These are phyloP conservation scores for Fagus sylvatica DNA, from an alignment of 306 rosid genomes.

Conservation along the genomic window DNA sequence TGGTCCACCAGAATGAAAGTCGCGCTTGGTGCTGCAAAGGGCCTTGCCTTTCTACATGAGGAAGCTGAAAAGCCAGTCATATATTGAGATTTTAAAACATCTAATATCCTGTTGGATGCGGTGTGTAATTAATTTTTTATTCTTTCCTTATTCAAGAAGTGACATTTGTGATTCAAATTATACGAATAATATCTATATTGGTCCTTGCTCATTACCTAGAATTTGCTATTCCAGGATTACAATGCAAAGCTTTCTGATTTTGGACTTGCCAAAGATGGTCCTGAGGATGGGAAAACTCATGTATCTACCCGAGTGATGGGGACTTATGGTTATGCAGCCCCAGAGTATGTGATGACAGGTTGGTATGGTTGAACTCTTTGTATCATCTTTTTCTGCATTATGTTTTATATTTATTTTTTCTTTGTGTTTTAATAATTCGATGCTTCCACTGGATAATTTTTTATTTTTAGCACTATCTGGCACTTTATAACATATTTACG, in stretches of 20 bases:
- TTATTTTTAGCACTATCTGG: background rate
- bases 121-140: constrained; percentile 29
- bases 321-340: constrained; percentile 67
- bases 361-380: constrained; percentile 20
- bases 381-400: background rate
- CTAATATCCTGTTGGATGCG: constrained; percentile 57
- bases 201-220: background rate
- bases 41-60: constrained; percentile 70
- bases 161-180: background rate
- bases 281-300: constrained; percentile 54
- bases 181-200: background rate
- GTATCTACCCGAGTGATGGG: constrained; percentile 65
- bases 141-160: background rate
- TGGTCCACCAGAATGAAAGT: constrained; percentile 63
- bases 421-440: background rate
- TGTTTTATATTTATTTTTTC: background rate
- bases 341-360: constrained; percentile 73
- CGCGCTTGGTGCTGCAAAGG: constrained; percentile 63
- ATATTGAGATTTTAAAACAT: constrained; percentile 67
- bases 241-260: constrained; percentile 75
- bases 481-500: background rate
- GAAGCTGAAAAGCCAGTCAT: constrained; percentile 54
- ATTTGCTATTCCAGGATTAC: constrained; percentile 45
- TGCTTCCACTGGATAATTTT: background rate
- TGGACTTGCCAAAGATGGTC: constrained; percentile 68